phyloP scores from a whole-genome alignment of 305 asterid species.

The Ilex paraguariensis region DNA sequence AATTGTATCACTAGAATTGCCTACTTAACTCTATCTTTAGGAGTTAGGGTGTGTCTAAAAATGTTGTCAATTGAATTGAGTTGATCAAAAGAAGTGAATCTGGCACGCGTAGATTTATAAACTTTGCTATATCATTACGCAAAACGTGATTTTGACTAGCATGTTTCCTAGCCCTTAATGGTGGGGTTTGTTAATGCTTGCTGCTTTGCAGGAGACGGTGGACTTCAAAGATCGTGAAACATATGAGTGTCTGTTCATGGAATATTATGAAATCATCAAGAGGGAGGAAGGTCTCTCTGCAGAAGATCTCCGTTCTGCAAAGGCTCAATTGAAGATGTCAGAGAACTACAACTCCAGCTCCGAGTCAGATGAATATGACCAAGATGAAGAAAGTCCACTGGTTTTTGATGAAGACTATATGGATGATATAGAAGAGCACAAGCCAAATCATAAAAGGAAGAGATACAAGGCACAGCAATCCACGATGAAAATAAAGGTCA shows the following conservation, averaged over 20 bases:
- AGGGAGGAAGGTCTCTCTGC: slow-evolving; percentile 35
- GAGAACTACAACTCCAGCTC: slow-evolving; percentile 21
- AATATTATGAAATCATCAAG: slow-evolving; percentile 58
- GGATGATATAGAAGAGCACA: slow-evolving; percentile 21
- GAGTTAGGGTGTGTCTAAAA: no score
- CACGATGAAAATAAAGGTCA: slow-evolving; percentile 17
- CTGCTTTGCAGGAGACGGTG: slow-evolving; percentile 51
- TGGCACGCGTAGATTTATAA: no score
- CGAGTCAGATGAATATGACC: slow-evolving; percentile 39
- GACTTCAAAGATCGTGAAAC: slow-evolving; percentile 68
- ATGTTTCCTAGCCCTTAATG: background rate
- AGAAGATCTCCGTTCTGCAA: slow-evolving; percentile 42
- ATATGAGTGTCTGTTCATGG: slow-evolving; percentile 69
- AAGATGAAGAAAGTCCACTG: slow-evolving; percentile 32
- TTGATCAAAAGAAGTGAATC: no score
- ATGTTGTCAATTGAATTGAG: no score
- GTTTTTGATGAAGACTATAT: slow-evolving; percentile 38
- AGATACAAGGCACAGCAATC: slow-evolving; percentile 26
- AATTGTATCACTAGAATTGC: no score
- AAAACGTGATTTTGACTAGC: no score
- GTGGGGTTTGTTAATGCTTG: slow-evolving; percentile 10
- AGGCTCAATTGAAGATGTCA: slow-evolving; percentile 21
- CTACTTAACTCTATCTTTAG: no score
- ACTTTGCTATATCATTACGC: no score
- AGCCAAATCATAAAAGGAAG: slow-evolving; percentile 28